These are phyloP conservation scores for Lathyrus aphaca DNA, from an alignment of 306 rosid genomes.

Conservation along the genomic window DNA sequence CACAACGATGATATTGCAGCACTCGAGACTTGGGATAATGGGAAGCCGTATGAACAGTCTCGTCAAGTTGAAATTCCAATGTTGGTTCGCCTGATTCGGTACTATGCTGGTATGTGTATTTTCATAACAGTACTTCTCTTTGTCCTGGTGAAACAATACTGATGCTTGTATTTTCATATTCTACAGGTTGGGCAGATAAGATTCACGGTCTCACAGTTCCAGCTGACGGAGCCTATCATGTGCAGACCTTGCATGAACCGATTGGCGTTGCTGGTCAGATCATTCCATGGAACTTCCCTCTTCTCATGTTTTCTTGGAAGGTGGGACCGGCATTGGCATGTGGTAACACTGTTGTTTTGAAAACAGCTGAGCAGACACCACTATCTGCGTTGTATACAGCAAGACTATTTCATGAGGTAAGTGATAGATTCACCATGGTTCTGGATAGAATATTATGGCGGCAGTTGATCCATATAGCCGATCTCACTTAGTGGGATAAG, in stretches of 20 bases:
- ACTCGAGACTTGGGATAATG: constrained; percentile 96
- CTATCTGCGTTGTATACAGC: constrained; percentile 74
- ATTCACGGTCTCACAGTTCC: constrained; percentile 88
- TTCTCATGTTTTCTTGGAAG: constrained; percentile 92
- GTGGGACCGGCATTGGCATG: constrained; percentile 89
- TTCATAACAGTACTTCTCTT: background rate
- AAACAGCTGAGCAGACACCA: constrained; percentile 98
- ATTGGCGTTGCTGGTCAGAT: constrained; percentile 95
- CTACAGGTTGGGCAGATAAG: constrained; percentile 93
- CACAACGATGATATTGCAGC: constrained; percentile 76
- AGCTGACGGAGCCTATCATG: constrained; percentile 77
- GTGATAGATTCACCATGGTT: background rate
- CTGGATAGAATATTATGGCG: no score
- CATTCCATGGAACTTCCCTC: constrained; percentile 98
- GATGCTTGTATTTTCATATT: constrained; percentile 12
- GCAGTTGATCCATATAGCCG: no score
- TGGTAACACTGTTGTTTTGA: constrained; percentile 81
- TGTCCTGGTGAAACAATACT: constrained; percentile 21
- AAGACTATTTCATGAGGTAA: constrained; percentile 76
- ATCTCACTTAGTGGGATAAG: no score
- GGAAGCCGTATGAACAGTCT: constrained; percentile 86
- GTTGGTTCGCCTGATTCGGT: constrained; percentile 69
- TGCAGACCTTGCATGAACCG: constrained; percentile 92
- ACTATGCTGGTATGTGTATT: constrained; percentile 71
- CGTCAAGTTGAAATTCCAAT: constrained; percentile 70